phyloP scores from a whole-genome alignment of 768 basidiomycete genomes.

The Sarcodon aspratus region DNA sequence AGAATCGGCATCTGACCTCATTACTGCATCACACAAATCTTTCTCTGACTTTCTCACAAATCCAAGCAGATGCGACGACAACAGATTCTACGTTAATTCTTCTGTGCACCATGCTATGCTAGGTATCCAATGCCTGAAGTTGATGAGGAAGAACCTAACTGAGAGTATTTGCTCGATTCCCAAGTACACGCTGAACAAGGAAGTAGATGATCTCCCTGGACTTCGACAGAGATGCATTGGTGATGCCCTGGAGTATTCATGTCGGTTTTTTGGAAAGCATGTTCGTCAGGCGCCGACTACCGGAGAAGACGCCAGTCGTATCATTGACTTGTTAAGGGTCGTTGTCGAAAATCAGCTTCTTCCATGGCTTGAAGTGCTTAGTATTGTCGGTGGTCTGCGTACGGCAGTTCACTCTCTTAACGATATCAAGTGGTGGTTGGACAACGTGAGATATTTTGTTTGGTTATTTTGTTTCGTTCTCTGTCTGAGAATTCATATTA shows the following conservation, averaged over 20 bases:
- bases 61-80: constrained; percentile 4
- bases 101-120: not conserved
- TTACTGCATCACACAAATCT: constrained; percentile 9
- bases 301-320: not conserved
- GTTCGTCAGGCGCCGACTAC: constrained; percentile 2
- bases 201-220: not conserved
- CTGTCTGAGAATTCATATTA: constrained; percentile 5
- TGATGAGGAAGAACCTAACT: not conserved
- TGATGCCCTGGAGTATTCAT: constrained; percentile 10
- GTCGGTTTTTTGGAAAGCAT: constrained; percentile 12
- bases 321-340: constrained; percentile 1
- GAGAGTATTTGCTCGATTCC: constrained; percentile 1
- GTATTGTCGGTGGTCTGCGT: constrained; percentile 1
- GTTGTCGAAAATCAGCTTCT: constrained; percentile 9
- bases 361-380: constrained; percentile 11
- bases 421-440: not conserved
- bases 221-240: constrained; percentile 2
- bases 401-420: not conserved
- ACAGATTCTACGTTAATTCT: constrained; percentile 3
- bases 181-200: not conserved
- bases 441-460: not conserved
- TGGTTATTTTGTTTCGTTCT: constrained; percentile 3
- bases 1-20: constrained; percentile 1
- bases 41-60: constrained; percentile 12
- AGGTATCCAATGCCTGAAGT: not conserved